A percentile compares a stretch with the other conserved stretches of the same genome.
Evolutionary conservation across 2,329 filamentous ascomycete genomes (phyloP).

Genomic region (Fusarium pseudograminearum): DNA sequence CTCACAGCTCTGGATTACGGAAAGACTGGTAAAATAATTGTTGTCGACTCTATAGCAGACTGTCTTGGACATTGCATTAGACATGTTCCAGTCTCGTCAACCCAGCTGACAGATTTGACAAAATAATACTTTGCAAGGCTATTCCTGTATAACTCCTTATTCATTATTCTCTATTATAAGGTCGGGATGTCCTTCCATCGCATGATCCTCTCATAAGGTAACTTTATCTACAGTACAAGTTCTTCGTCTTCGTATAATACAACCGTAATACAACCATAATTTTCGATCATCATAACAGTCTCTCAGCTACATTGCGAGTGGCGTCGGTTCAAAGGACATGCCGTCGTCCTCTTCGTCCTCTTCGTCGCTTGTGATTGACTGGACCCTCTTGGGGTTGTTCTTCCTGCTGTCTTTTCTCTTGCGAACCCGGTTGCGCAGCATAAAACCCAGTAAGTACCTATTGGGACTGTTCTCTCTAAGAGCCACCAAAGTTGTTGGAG

Average conservation of each 20-base stretch:
- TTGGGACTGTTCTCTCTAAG: not conserved
- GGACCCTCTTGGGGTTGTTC: not conserved
- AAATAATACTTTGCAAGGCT: not conserved
- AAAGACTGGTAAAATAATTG: not conserved
- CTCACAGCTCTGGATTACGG: not conserved
- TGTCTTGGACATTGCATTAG: not conserved
- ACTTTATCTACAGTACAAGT: not conserved
- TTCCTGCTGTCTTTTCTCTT: slow-evolving; percentile 2
- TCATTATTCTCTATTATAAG: not conserved
- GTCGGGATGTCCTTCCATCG: not conserved
- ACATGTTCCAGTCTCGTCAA: not conserved
- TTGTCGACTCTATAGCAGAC: not conserved
- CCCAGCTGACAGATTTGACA: not conserved
- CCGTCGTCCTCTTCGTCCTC: not conserved
- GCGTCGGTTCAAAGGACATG: not conserved
- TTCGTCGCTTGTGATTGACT: not conserved
- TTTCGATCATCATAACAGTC: not conserved
- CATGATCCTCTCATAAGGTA: not conserved
- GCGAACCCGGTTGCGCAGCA: not conserved
- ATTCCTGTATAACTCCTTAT: not conserved
- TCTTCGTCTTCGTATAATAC: not conserved
- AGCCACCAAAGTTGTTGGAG: not conserved
- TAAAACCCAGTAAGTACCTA: not conserved
- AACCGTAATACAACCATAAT: not conserved
- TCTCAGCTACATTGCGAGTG: no score